Evolutionary conservation across 2,329 filamentous ascomycete species (phyloP).

Genomic region (Fusarium sp.): DNA sequence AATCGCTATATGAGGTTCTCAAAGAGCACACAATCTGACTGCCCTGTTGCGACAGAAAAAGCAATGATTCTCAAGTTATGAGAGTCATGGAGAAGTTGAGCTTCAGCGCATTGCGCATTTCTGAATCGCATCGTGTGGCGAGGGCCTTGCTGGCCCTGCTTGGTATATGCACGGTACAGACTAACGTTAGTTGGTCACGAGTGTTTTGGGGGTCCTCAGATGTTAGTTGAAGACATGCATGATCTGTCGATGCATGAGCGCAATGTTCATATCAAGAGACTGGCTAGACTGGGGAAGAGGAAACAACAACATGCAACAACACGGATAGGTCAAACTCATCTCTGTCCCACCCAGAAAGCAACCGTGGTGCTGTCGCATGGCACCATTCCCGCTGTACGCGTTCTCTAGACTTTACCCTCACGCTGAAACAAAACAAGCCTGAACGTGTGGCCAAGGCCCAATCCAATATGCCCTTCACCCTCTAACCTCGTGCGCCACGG

Average conservation of each 20-base stretch:
- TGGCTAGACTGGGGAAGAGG: constrained; percentile 1
- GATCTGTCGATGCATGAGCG: constrained; percentile 31
- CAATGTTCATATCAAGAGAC: constrained; percentile 1
- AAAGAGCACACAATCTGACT: neutral
- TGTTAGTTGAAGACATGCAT: constrained; percentile 32
- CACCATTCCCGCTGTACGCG: constrained; percentile 37
- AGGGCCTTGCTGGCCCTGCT: constrained; percentile 35
- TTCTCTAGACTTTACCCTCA: constrained; percentile 35
- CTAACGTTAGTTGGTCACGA: constrained; percentile 36
- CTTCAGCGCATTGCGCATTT: constrained; percentile 33
- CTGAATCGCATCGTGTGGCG: constrained; percentile 39
- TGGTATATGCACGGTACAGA: constrained; percentile 31
- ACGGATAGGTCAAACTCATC: constrained; percentile 2
- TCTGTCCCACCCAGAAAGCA: constrained; percentile 9
- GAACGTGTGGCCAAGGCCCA: constrained; percentile 40
- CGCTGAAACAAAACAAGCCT: constrained; percentile 44
- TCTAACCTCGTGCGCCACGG: constrained; percentile 27
- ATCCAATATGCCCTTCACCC: constrained; percentile 29
- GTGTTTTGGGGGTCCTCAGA: constrained; percentile 21
- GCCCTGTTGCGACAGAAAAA: neutral
- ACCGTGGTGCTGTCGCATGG: constrained; percentile 16
- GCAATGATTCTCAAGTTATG: neutral
- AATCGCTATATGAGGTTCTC: neutral
- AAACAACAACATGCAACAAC: constrained; percentile 11
- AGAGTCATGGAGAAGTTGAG: constrained; percentile 2